Evolutionary conservation across 441 rosid species (phyloP), one percentile per base, ranked within the genome.

Genomic region (Jatropha multifida): DNA sequence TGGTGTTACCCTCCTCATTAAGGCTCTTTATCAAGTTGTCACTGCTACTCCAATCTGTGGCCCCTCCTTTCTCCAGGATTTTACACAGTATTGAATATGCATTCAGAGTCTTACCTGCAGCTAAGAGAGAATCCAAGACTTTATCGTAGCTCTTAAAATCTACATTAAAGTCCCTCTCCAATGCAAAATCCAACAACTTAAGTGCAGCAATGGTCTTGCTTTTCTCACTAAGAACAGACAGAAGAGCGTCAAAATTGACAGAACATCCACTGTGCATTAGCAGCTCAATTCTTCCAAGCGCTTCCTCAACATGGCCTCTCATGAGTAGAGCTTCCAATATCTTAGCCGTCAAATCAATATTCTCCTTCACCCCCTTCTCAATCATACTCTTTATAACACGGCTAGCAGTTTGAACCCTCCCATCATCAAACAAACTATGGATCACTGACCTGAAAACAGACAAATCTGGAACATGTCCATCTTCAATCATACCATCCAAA

Each of bases 271-370:
- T 82, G 38, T 87, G 90, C 82, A 88, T 89, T 72, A 93, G 83
- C 68, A 94, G 85, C 82, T 92, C 97, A 27, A 91, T 86, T 65
- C 97, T 90, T 52, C 97, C 97, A 17, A 94, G 86, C 51, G 97
- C 98, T 87, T 94, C 98, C 83, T 91, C 97, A 42, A 89, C 90
- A 42, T 94, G 98, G 14, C 98, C 98, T 86, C 97, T 91, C 84
- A 85, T 76, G 66, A 94, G 82, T 14, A 94, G 92, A 77, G 97
- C 92, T 87, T 92, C 95, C 85, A 92, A 79, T 65, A 92, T 85
- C 88, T 92, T 90, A 10, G 83, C 84, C 56, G 87, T 86, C 88
- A 94, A 86, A 79, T 92, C 98, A 93, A 84, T 85, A 75, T 92
- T 88, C 79, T 89, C 97, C 65, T 79, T 84, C 69, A 91, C 80